These are phyloP conservation scores for Naganishia onofrii DNA, from an alignment of 768 basidiomycete species.

Conservation along the genomic window DNA sequence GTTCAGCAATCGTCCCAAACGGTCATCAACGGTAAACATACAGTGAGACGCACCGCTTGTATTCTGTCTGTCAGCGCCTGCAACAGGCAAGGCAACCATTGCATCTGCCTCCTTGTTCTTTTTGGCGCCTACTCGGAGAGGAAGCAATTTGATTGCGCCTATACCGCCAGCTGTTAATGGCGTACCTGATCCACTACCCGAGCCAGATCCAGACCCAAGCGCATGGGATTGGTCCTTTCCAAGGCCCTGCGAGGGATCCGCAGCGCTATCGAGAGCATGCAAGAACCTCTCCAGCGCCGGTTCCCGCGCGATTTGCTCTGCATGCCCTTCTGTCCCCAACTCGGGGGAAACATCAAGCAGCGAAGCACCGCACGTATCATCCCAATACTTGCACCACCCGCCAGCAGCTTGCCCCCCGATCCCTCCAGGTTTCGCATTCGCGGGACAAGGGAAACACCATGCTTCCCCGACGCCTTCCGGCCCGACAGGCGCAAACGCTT, in stretches of 20 bases:
- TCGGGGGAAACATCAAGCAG: constrained; percentile 24
- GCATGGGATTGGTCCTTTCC: not conserved
- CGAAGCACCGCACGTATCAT: constrained; percentile 63
- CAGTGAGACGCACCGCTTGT: not conserved
- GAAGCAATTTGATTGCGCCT: constrained; percentile 26
- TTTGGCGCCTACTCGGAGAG: constrained; percentile 23
- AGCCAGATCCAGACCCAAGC: not conserved
- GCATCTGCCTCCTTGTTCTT: constrained; percentile 30
- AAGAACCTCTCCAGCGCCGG: constrained; percentile 4
- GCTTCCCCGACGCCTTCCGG: not conserved
- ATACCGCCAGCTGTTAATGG: not conserved
- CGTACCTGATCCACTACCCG: not conserved
- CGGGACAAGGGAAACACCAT: constrained; percentile 1
- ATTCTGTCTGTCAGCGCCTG: not conserved
- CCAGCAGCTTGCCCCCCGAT: constrained; percentile 31
- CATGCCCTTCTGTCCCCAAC: constrained; percentile 25
- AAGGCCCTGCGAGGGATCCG: not conserved
- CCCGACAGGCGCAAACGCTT: constrained; percentile 70
- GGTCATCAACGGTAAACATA: not conserved
- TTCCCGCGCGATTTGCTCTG: constrained; percentile 27
- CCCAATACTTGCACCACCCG: constrained; percentile 66
- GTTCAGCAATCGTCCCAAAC: constrained; percentile 12
- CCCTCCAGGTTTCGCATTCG: not conserved
- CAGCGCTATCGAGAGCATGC: not conserved
- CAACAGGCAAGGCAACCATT: constrained; percentile 27